Evolutionary conservation across 805 yeast genomes (phyloP).

Genomic region (Lipomyces lipofer): DNA sequence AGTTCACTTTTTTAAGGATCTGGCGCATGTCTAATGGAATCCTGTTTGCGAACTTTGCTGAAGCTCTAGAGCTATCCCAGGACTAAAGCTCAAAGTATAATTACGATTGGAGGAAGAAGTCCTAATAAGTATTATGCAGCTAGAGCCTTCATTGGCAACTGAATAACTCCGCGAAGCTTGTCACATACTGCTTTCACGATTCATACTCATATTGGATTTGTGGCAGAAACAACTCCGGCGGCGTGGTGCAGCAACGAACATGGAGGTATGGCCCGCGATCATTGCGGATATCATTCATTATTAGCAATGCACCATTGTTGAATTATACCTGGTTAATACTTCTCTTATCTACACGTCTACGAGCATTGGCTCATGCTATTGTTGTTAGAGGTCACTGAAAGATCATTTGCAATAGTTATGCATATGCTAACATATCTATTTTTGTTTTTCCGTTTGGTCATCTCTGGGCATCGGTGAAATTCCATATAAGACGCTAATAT

Average conservation of each 20-base stretch:
- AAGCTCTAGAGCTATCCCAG: background rate
- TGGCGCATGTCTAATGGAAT: background rate
- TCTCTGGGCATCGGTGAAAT: background rate
- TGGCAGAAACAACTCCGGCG: conserved; percentile 9
- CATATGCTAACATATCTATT: background rate
- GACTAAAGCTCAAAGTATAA: background rate
- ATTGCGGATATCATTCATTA: background rate
- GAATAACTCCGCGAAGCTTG: conserved; percentile 10
- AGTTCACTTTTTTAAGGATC: background rate
- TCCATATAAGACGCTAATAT: conserved; percentile 9
- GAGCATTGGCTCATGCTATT: conserved; percentile 15
- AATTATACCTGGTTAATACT: conserved; percentile 3
- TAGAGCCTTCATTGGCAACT: background rate
- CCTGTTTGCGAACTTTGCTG: conserved; percentile 3
- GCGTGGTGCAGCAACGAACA: conserved; percentile 8
- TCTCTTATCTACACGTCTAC: background rate
- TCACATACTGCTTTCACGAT: background rate
- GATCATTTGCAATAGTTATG: too few species aligned
- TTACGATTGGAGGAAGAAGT: conserved; percentile 13
- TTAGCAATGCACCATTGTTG: conserved; percentile 5
- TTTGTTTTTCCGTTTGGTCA: background rate
- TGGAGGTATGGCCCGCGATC: background rate
- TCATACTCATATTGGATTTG: conserved; percentile 4
- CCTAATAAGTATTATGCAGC: conserved; percentile 6
- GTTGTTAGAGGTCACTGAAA: background rate